Percentiles rank a stretch among this genome's conserved stretches.
Evolutionary conservation across 352 stramenopile species (phyloP).

Genomic region (Phytophthora macrochlamydospora): DNA sequence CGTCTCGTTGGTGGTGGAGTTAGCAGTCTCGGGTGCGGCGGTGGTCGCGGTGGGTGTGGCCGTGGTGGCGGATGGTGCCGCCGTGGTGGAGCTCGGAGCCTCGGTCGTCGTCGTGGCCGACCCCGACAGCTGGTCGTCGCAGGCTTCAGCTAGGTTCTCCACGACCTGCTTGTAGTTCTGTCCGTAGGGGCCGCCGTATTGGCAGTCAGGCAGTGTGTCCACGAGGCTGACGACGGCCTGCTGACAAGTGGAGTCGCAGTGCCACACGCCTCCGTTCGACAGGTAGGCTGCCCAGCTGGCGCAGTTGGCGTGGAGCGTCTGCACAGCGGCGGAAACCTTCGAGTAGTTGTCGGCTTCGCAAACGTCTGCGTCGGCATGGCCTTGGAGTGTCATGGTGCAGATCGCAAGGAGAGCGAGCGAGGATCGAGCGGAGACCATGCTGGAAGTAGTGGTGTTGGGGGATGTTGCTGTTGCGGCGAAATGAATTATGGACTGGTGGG

Average conservation of each 20-base stretch:
- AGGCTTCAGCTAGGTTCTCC: constrained; percentile 3
- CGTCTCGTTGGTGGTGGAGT: too few species aligned
- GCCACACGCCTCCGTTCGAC: constrained; percentile 16
- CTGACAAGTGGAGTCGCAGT: constrained; percentile 15
- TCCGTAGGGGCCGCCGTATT: constrained; percentile 16
- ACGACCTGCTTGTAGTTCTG: constrained; percentile 21
- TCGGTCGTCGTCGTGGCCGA: neutral
- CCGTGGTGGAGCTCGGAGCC: neutral
- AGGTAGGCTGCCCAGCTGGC: constrained; percentile 17
- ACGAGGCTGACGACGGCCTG: constrained; percentile 13
- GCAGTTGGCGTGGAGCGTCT: constrained; percentile 12
- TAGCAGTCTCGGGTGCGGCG: too few species aligned
- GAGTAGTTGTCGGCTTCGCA: constrained; percentile 7
- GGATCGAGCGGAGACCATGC: constrained; percentile 7
- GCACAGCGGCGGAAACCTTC: neutral
- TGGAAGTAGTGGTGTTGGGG: neutral
- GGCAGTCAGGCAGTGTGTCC: constrained; percentile 10
- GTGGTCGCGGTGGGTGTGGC: too few species aligned
- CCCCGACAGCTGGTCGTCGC: neutral
- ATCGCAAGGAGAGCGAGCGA: neutral
- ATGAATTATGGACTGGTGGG: constrained; percentile 4
- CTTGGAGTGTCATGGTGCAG: neutral
- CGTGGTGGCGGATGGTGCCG: too few species aligned
- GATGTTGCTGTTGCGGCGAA: constrained; percentile 7
- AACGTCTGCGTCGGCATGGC: neutral